A percentile compares a stretch with the other conserved stretches of the same genome.
These are phyloP conservation scores for Mucor saturninus DNA, from an alignment of 371 early-diverging fungal species.

Conservation along the genomic window DNA sequence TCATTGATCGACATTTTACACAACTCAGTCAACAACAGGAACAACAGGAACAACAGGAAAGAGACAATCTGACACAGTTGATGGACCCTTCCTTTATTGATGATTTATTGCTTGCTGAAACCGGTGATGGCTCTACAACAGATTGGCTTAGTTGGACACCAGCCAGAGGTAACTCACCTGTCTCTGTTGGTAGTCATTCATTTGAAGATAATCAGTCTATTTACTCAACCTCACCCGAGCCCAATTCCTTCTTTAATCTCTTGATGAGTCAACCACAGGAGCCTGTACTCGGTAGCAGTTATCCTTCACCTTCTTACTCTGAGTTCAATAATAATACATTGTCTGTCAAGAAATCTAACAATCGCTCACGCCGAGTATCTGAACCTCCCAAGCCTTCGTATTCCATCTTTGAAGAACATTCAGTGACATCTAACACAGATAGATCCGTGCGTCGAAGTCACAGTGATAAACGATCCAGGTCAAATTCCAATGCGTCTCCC, in stretches of 20 bases:
- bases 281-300: background rate
- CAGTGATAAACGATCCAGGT: constrained; percentile 24
- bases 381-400: constrained; percentile 27
- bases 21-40: background rate
- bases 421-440: background rate
- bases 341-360: constrained; percentile 8
- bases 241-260: background rate
- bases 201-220: constrained; percentile 12
- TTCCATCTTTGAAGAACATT: constrained; percentile 7
- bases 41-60: constrained; percentile 2
- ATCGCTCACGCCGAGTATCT: constrained; percentile 26
- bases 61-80: constrained; percentile 1
- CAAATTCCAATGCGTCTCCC: constrained; percentile 13
- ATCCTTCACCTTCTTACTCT: constrained; percentile 14
- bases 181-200: constrained; percentile 2
- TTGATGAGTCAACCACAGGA: background rate
- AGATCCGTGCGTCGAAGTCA: constrained; percentile 15
- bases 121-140: background rate
- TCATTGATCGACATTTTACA: background rate
- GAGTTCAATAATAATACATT: constrained; percentile 6
- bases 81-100: constrained; percentile 12
- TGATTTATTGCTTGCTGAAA: constrained; percentile 11
- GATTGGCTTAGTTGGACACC: constrained; percentile 35
- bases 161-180: constrained; percentile 15
- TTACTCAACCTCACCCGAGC: constrained; percentile 10